Base-by-base conservation (phyloP, 495 filamentous ascomycete genomes). In the Penicillium ochrochloron region DNA sequence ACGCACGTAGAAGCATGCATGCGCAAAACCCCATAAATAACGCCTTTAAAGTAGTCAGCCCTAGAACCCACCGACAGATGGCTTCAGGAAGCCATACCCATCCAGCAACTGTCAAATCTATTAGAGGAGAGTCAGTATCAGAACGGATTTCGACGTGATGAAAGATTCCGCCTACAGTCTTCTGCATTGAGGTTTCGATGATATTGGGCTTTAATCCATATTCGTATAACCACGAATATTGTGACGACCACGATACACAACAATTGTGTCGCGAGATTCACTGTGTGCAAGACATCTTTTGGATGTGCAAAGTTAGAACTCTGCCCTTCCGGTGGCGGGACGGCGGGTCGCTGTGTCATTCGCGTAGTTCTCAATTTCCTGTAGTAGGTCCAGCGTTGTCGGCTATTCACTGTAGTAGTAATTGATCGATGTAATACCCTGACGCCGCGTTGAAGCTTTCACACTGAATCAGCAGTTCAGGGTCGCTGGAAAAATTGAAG, bases 1-100 rank as follows among this genome's bases (percentile, higher is more conserved):
- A 5, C 48, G 48, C 25, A 52, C 48, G 48, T 52, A 52, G 17
- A 29, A 52, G 25, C 48, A 52, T 52, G 25, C 25, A 52, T 52
- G 15, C 25, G 15, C 48, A 52, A 17, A 52, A 52, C 14, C 25
- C 48, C 48, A 52, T 31, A 14, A 52, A 52, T 14, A 52, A 52
- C 14, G 25, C 48, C 48, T 31, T 52, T 7, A 5, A 31, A 52
- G 14, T 17, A 31, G 23, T 52, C 12, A 52, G 25, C 48, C 7
- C 15, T 14, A 52, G 12, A 52, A 6, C 14, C 8, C 8, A 52
- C 23, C 48, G 17, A n/a, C 23, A 17, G 25, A 31, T 0, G 15
- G 25, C 15, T n/a, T 9, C n/a, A 52, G 5, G 29, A 52, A 31
- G 6, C 25, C 48, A 29, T 31, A 52, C 25, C 25, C 48, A 52